These are phyloP conservation scores for Ogataea minuta DNA, from an alignment of 805 yeast species.

Conservation along the genomic window DNA sequence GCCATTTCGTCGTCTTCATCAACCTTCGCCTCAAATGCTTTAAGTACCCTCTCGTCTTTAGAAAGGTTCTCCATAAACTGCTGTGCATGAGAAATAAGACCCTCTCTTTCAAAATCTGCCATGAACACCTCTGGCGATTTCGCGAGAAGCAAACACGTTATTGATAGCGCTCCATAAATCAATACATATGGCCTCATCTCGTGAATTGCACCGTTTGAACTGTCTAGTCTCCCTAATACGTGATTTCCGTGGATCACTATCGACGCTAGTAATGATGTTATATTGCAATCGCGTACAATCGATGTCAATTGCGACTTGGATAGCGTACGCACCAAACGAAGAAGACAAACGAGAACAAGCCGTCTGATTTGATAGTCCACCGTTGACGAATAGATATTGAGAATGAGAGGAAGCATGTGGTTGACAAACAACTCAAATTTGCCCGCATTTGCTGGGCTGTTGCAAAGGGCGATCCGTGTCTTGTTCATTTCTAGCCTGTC, in stretches of 20 bases:
- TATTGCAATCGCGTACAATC: conserved; percentile 35
- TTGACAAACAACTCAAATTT: conserved; percentile 37
- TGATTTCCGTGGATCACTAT: conserved; percentile 54
- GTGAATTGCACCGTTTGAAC: conserved; percentile 14
- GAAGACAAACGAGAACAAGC: conserved; percentile 50
- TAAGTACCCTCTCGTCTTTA: conserved; percentile 13
- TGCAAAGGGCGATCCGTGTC: conserved; percentile 34
- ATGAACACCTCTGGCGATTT: conserved; percentile 45
- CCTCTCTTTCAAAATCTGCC: conserved; percentile 63
- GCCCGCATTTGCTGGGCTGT: conserved; percentile 21
- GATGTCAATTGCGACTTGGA: conserved; percentile 31
- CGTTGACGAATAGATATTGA: conserved; percentile 68
- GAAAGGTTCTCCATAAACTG: conserved; percentile 31
- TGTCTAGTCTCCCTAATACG: conserved; percentile 17
- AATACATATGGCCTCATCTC: conserved; percentile 38
- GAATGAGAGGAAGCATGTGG: conserved; percentile 49
- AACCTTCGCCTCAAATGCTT: background rate
- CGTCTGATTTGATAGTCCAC: conserved; percentile 66
- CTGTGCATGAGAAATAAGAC: conserved; percentile 55
- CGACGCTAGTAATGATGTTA: conserved; percentile 56
- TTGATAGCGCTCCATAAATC: conserved; percentile 49
- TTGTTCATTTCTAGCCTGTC: conserved; percentile 29
- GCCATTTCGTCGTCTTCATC: background rate
- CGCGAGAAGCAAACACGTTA: conserved; percentile 44
- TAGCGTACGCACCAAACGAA: conserved; percentile 48